Conservation (phyloP, 805 yeast species). For the Yamadazyma ubonensis region DNA sequence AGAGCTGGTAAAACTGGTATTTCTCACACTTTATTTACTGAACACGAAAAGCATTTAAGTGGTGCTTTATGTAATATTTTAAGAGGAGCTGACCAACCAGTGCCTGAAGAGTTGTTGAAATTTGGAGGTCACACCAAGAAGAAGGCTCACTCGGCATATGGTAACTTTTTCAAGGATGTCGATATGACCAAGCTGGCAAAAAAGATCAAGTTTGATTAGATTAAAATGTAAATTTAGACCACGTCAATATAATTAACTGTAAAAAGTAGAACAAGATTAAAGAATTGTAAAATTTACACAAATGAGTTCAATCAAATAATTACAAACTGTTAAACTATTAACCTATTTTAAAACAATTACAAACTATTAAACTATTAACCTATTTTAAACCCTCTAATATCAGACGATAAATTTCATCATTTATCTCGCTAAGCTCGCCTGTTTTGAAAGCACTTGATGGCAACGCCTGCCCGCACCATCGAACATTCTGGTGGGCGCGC, state of each 20-base stretch:
- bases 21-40: slow-evolving; percentile 95
- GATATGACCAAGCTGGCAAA: slow-evolving; percentile 82
- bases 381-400: too few species aligned
- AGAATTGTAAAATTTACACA: too few species aligned
- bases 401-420: background rate
- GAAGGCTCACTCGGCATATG: slow-evolving; percentile 97
- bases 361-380: too few species aligned
- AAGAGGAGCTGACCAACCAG: slow-evolving; percentile 91
- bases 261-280: too few species aligned
- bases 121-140: slow-evolving; percentile 98
- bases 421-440: background rate
- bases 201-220: slow-evolving; percentile 77
- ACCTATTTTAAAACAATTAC: too few species aligned
- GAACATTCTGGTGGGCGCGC: slow-evolving; percentile 1
- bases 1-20: slow-evolving; percentile 95
- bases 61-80: slow-evolving; percentile 92
- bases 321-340: too few species aligned
- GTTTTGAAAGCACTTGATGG: background rate
- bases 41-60: slow-evolving; percentile 91
- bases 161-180: slow-evolving; percentile 93
- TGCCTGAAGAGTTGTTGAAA: slow-evolving; percentile 90
- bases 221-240: background rate
- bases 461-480: slow-evolving; percentile 2
- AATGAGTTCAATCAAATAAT: too few species aligned
- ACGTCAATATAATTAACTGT: too few species aligned